phyloP scores from a whole-genome alignment of 495 filamentous ascomycete species.

The Xylaria cubensis region DNA sequence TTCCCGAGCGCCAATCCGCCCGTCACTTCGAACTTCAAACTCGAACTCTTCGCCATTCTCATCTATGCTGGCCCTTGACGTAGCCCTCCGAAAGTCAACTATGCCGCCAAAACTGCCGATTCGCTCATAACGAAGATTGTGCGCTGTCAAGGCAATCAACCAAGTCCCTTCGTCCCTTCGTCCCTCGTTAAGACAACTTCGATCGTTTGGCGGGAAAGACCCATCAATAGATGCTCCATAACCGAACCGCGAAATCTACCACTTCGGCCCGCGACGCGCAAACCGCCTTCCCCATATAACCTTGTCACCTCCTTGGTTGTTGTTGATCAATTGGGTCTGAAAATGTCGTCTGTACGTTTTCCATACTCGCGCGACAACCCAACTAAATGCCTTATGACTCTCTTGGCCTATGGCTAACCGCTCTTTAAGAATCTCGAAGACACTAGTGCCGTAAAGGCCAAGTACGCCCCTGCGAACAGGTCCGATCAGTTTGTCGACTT shows the following conservation, averaged over 20 bases:
- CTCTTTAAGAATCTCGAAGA: conserved; percentile 35
- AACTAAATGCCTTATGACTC: conserved; percentile 2
- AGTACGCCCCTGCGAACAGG: conserved; percentile 31
- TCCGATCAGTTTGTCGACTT: conserved; percentile 50
- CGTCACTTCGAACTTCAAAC: conserved; percentile 14
- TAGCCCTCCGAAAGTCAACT: conserved; percentile 33
- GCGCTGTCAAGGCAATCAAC: conserved; percentile 21
- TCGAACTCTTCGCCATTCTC: conserved; percentile 23
- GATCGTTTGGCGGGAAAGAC: not conserved
- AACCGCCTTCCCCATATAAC: not conserved
- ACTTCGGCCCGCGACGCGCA: conserved; percentile 26
- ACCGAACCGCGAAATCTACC: conserved; percentile 22
- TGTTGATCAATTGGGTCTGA: conserved; percentile 20
- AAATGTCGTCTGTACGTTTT: conserved; percentile 46
- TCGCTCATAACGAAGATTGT: conserved; percentile 36
- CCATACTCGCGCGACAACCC: conserved; percentile 12
- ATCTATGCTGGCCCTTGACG: conserved; percentile 38
- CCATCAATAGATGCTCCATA: conserved; percentile 18
- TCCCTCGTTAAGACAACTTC: not conserved
- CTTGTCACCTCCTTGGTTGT: not conserved
- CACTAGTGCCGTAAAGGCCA: conserved; percentile 34
- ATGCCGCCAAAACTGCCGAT: conserved; percentile 40
- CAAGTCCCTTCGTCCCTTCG: not conserved
- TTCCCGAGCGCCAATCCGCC: conserved; percentile 12
- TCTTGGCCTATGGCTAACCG: conserved; percentile 28